Evolutionary conservation across 2,329 filamentous ascomycete genomes (phyloP), one percentile per base, ranked within the genome.

Genomic region (Aspergillus niger): DNA sequence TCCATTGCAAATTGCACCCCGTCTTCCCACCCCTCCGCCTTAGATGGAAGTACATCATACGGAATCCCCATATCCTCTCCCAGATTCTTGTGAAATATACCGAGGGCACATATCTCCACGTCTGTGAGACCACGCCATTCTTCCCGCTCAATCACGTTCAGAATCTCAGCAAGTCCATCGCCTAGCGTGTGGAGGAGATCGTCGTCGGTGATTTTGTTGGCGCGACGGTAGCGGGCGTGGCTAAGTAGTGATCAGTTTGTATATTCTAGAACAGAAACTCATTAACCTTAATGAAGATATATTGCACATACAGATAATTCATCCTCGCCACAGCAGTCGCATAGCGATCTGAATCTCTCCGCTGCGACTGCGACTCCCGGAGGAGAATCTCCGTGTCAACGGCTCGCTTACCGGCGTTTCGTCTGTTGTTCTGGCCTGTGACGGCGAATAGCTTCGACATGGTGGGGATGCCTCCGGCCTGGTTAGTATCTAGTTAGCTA

Each of bases 11-110:
- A 63, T n/a, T 59, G 48, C 22, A 63, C 2, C 1, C 60, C 62
- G 51, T 63, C 57, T 1, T 15, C 26, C 56, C 57, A 63, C 7
- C 59, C 59, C 5, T 50, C 17, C 30, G n/a, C 56, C 15, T 8
- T 7, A 7, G 70, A 72, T 7, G 65, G 61, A 24, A 76, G 67
- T 0, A 49, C 28, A 8, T 59, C 60, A 44, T 69, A 74, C 0
- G 72, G 70, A 44, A 91, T 89, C 0, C 80, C 81, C 88, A 91
- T 90, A 63, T 84, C 83, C 59, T 90, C 85, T 7, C 88, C 89
- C 1, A 76, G 28, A 89, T 77, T 60, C 78, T 78, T 72, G 85
- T 89, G 88, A 85, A 91, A 70, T 86, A 84, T 4, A 80, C 84
- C 47, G 80, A 86, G 70, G 1, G 87, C 88, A 60, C 86, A 88